Percentiles rank a stretch among this genome's conserved stretches.
phyloP scores from a whole-genome alignment of 306 rosid genomes.

The Gastrolobium villosum region DNA sequence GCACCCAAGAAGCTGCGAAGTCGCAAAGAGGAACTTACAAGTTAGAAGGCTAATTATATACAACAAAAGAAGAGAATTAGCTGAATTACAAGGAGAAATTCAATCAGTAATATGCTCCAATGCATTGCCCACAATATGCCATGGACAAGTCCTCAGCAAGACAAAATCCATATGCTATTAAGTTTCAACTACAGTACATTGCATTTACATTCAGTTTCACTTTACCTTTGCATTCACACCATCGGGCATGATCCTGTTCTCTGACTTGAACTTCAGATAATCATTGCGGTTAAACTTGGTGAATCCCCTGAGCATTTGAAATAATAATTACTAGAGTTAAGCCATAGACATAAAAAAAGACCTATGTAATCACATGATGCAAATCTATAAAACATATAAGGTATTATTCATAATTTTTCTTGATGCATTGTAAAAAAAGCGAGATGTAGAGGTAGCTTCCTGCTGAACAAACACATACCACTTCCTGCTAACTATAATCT shows the following conservation, averaged over 20 bases:
- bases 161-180: background rate
- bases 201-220: background rate
- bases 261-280: constrained; percentile 66
- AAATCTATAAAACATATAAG: background rate
- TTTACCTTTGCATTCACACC: constrained; percentile 86
- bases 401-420: background rate
- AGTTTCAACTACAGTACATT: background rate
- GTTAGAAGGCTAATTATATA: background rate
- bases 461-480: constrained; percentile 57
- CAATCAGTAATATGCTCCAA: background rate
- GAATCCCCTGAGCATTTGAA: constrained; percentile 66
- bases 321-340: background rate
- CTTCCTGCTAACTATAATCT: constrained; percentile 84
- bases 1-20: constrained; percentile 77
- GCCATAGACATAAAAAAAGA: background rate
- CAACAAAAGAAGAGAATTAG: background rate
- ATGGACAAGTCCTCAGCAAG: background rate
- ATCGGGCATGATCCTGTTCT: constrained; percentile 59
- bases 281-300: constrained; percentile 74
- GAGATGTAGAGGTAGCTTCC: background rate
- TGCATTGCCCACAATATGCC: too few species aligned
- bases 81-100: background rate
- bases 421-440: too few species aligned
- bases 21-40: background rate
- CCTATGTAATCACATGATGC: background rate